Conservation (phyloP, 2,329 filamentous ascomycete species). For the Fusarium xylarioides region DNA sequence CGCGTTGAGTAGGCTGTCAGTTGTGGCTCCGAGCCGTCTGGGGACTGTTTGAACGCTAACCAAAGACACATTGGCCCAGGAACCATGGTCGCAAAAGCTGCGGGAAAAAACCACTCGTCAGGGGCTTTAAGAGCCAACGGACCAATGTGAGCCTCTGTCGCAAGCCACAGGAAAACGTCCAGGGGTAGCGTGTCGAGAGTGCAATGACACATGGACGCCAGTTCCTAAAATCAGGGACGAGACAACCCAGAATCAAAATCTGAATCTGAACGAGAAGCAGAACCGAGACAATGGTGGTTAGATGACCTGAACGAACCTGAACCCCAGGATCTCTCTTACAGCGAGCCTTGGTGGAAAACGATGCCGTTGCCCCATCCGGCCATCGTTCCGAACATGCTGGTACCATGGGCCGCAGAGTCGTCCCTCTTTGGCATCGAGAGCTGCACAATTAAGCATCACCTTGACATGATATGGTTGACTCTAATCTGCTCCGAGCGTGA, state of each 20-base stretch:
- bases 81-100: conserved; percentile 24
- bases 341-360: neutral
- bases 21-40: conserved; percentile 35
- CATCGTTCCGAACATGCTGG: conserved; percentile 27
- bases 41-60: conserved; percentile 27
- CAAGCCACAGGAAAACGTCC: conserved; percentile 27
- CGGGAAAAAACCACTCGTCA: conserved; percentile 19
- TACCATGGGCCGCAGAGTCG: conserved; percentile 3
- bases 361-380: conserved; percentile 28
- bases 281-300: conserved; percentile 20
- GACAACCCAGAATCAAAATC: conserved; percentile 10
- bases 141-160: conserved; percentile 16
- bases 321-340: conserved; percentile 6
- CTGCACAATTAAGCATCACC: conserved; percentile 23
- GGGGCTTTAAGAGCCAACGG: conserved; percentile 16
- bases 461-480: conserved; percentile 26
- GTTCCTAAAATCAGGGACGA: conserved; percentile 9
- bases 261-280: conserved; percentile 4
- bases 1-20: conserved; percentile 23
- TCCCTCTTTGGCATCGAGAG: conserved; percentile 7
- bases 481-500: conserved; percentile 32
- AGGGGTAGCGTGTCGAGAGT: conserved; percentile 11
- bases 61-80: conserved; percentile 37
- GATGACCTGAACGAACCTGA: neutral
- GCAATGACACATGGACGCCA: conserved; percentile 1